A percentile compares a stretch with the other conserved stretches of the same genome.
Conservation (phyloP, 176 grass and related monocot genomes). For the Echinochloa phyllopogon region DNA sequence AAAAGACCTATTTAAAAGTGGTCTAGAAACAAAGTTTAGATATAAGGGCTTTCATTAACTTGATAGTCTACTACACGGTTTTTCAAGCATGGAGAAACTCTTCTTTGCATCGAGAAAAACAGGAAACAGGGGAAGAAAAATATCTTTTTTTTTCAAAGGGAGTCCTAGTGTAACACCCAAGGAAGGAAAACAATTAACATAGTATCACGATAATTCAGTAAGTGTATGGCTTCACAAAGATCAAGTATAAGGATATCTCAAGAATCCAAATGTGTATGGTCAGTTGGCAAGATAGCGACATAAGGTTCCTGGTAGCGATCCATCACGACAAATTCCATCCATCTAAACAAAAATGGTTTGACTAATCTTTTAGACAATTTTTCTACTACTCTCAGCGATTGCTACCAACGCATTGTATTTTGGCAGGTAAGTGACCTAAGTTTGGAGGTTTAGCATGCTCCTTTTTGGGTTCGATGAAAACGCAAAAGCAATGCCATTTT, state of each 20-base stretch:
- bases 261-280: background rate
- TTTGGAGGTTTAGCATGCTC: background rate
- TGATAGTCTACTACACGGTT: slow-evolving; percentile 24
- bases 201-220: slow-evolving; percentile 30
- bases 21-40: slow-evolving; percentile 25
- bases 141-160: background rate
- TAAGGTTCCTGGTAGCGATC: background rate
- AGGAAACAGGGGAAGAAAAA: background rate
- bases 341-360: slow-evolving; percentile 10
- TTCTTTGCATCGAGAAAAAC: slow-evolving; percentile 2
- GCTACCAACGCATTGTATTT: background rate
- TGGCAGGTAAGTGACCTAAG: background rate
- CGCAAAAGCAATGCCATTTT: slow-evolving; percentile 5
- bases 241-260: slow-evolving; percentile 14
- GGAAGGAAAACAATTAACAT: background rate
- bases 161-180: slow-evolving; percentile 19
- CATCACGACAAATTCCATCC: slow-evolving; percentile 25
- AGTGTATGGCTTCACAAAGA: slow-evolving; percentile 5
- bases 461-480: background rate
- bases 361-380: slow-evolving; percentile 1
- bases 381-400: slow-evolving; percentile 15
- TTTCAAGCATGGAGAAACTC: background rate
- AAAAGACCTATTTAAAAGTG: slow-evolving; percentile 36
- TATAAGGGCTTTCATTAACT: slow-evolving; percentile 30
- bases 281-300: background rate